Conservation (phyloP, 2,329 filamentous ascomycete genomes). For the Colletotrichum higginsianum region DNA sequence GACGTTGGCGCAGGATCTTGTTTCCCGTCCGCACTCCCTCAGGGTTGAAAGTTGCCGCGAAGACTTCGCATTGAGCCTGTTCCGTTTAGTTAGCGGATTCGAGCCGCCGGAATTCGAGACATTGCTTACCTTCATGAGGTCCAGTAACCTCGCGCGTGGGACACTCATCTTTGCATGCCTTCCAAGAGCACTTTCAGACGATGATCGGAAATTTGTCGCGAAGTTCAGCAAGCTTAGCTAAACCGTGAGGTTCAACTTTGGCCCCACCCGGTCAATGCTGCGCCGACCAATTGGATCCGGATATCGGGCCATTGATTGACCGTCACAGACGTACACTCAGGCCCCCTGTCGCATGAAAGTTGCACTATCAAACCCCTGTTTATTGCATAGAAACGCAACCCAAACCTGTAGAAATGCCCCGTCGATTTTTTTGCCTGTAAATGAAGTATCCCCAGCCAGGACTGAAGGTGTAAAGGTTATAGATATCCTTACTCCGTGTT, state of each 20-base stretch:
- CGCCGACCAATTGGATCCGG: constrained; percentile 1
- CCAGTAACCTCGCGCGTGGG: constrained; percentile 73
- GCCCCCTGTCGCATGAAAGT: neutral
- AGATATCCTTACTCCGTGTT: neutral
- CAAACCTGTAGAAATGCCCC: neutral
- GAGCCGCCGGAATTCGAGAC: neutral
- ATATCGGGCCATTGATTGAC: constrained; percentile 30
- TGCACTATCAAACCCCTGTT: neutral
- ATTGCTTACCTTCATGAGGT: constrained; percentile 81
- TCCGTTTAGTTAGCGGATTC: neutral
- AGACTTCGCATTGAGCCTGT: constrained; percentile 91
- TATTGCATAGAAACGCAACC: neutral
- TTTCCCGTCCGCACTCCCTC: constrained; percentile 86
- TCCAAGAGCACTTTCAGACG: constrained; percentile 27
- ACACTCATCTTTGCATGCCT: constrained; percentile 70
- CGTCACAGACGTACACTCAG: neutral
- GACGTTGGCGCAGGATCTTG: constrained; percentile 89
- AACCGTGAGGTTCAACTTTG: constrained; percentile 19
- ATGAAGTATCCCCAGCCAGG: neutral
- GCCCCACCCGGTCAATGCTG: neutral
- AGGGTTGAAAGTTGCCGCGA: constrained; percentile 93
- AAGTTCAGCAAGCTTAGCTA: constrained; percentile 21
- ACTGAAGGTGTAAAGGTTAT: neutral
- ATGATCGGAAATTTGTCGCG: constrained; percentile 33
- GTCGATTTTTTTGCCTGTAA: neutral